These are phyloP conservation scores for Laguncularia racemosa DNA, from an alignment of 345 rosid species.

Conservation along the genomic window DNA sequence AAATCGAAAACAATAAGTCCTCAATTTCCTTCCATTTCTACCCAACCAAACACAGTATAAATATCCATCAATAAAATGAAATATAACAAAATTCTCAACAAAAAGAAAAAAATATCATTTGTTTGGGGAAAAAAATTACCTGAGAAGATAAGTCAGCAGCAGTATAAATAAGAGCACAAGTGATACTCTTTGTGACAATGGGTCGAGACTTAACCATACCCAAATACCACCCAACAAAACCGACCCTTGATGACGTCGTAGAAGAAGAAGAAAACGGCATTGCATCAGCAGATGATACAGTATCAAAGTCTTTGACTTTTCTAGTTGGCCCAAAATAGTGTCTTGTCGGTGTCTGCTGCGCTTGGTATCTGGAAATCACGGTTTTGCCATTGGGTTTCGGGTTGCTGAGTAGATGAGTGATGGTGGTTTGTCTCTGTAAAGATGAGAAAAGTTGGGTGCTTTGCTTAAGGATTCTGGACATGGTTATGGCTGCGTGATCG, in stretches of 20 bases:
- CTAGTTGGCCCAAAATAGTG: conserved; percentile 4
- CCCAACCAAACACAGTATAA: too few relatives aligned
- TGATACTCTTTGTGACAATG: conserved; percentile 65
- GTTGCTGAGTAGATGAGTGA: too few relatives aligned
- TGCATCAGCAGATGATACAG: conserved; percentile 9
- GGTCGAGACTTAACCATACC: conserved; percentile 80
- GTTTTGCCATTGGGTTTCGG: too few relatives aligned
- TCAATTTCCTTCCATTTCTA: too few relatives aligned
- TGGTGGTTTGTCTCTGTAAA: too few relatives aligned
- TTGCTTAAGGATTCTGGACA: too few relatives aligned
- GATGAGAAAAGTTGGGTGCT: too few relatives aligned
- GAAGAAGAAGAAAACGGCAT: conserved; percentile 19
- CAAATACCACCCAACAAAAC: conserved; percentile 78
- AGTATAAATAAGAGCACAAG: conserved; percentile 57
- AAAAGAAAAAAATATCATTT: neutral
- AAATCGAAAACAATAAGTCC: too few relatives aligned
- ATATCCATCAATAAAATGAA: too few relatives aligned
- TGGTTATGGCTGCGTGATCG: too few relatives aligned
- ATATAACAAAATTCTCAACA: neutral
- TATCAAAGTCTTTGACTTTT: conserved; percentile 25
- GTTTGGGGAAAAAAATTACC: conserved; percentile 22
- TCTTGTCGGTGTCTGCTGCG: too few relatives aligned
- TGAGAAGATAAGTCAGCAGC: conserved; percentile 94
- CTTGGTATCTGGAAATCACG: too few relatives aligned
- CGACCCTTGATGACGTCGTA: conserved; percentile 22